Evolutionary conservation across 164 flowering plant genomes (phyloP).

Genomic region (Malania oleifera): DNA sequence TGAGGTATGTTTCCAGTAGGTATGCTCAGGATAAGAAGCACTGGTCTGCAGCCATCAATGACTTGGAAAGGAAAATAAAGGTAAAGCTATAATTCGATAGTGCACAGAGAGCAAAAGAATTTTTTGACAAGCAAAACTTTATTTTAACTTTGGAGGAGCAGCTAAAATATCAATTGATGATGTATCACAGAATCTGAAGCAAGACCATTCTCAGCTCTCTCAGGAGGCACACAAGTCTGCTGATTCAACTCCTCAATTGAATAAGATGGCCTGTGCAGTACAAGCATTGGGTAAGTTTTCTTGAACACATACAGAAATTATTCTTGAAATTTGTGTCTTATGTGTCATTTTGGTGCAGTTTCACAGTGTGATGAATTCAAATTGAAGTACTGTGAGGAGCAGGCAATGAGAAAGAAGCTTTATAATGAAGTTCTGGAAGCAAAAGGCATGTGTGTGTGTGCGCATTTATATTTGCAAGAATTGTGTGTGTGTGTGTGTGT

Average conservation of each 20-base stretch:
- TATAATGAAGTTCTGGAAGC: slow-evolving; percentile 68
- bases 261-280: slow-evolving; percentile 69
- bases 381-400: slow-evolving; percentile 69
- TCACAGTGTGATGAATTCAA: slow-evolving; percentile 86
- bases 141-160: no score
- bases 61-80: slow-evolving; percentile 56
- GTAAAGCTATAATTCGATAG: slow-evolving; percentile 19
- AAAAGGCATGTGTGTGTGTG: slow-evolving; percentile 78
- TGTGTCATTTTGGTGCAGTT: slow-evolving; percentile 37
- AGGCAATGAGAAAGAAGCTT: slow-evolving; percentile 64
- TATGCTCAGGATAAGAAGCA: slow-evolving; percentile 53
- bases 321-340: not conserved
- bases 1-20: slow-evolving; percentile 42
- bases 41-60: slow-evolving; percentile 47
- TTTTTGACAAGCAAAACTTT: no score
- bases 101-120: no score
- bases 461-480: no score
- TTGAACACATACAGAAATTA: no score
- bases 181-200: slow-evolving; percentile 48
- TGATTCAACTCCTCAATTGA: slow-evolving; percentile 71
- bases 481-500: no score
- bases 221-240: slow-evolving; percentile 76
- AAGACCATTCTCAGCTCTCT: slow-evolving; percentile 57
- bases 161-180: not conserved
- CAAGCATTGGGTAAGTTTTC: slow-evolving; percentile 59